These are phyloP conservation scores for Pythium coloratum DNA, from an alignment of 352 stramenopile species.

Conservation along the genomic window DNA sequence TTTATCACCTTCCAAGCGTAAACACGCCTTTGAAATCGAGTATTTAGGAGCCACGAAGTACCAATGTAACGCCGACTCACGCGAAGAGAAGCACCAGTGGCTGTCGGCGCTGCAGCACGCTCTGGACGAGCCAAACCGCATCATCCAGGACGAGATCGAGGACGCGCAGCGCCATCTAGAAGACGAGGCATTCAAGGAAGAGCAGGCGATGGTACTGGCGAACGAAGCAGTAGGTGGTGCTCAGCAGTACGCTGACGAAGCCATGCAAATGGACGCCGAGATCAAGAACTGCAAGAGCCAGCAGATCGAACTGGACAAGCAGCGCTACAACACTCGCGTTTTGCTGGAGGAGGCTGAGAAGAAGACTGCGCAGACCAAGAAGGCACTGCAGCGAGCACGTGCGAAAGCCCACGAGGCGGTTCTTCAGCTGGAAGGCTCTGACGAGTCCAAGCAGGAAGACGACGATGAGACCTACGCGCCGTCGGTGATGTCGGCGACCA, in stretches of 20 bases:
- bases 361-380: conserved; percentile 28
- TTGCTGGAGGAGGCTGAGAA: conserved; percentile 34
- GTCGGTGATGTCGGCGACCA: conserved; percentile 1
- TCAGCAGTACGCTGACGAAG: conserved; percentile 31
- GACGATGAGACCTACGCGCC: conserved; percentile 12
- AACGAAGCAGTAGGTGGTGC: conserved; percentile 48
- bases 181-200: conserved; percentile 38
- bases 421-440: conserved; percentile 12
- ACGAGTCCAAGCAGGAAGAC: conserved; percentile 20
- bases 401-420: conserved; percentile 40
- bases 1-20: conserved; percentile 21
- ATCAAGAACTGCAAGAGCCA: conserved; percentile 38
- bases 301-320: conserved; percentile 30
- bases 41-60: conserved; percentile 49
- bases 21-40: conserved; percentile 41
- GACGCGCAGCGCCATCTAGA: conserved; percentile 58
- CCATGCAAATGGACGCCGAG: conserved; percentile 28
- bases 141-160: conserved; percentile 75
- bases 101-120: conserved; percentile 57
- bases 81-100: conserved; percentile 56
- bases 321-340: conserved; percentile 29
- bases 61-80: conserved; percentile 58
- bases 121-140: conserved; percentile 68
- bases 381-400: conserved; percentile 33
- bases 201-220: conserved; percentile 44